Conservation (phyloP, 208 protist genomes). For the Novymonas esmeraldas region DNA sequence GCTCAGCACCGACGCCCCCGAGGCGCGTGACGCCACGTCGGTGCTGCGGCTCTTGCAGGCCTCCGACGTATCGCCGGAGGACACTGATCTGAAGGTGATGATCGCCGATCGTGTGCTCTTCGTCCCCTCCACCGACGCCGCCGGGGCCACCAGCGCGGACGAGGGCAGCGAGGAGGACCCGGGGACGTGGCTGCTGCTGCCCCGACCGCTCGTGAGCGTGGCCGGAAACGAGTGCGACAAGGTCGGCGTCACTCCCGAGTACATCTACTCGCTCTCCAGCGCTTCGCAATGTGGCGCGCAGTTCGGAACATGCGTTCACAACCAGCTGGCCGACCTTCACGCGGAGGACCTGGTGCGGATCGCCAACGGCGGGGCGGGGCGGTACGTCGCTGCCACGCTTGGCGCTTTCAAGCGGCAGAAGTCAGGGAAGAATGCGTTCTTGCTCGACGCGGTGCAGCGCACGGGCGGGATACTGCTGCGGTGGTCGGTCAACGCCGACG, state of each 20-base stretch:
- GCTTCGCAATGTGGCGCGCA: constrained; percentile 31
- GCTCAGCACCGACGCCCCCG: constrained; percentile 24
- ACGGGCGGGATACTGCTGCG: constrained; percentile 34
- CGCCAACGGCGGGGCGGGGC: constrained; percentile 24
- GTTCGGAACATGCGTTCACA: constrained; percentile 46
- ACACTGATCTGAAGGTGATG: constrained; percentile 3
- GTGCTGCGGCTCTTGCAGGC: constrained; percentile 14
- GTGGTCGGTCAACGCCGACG: constrained; percentile 52
- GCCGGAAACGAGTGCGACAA: constrained; percentile 63
- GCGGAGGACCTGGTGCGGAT: constrained; percentile 35
- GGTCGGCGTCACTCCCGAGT: constrained; percentile 59
- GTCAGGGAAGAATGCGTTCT: constrained; percentile 14
- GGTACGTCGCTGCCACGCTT: constrained; percentile 52
- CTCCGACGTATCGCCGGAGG: constrained; percentile 1
- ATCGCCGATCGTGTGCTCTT: constrained; percentile 50
- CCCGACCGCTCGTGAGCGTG: constrained; percentile 44
- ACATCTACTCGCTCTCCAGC: constrained; percentile 40
- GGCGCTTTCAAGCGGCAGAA: constrained; percentile 29
- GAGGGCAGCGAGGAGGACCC: constrained; percentile 15
- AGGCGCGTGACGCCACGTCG: constrained; percentile 8
- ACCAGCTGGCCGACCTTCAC: constrained; percentile 70
- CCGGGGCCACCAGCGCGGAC: neutral
- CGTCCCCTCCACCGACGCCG: constrained; percentile 26
- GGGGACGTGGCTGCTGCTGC: constrained; percentile 69
- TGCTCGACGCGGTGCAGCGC: constrained; percentile 31